Conservation (phyloP, 2,329 filamentous ascomycete genomes). For the Aureobasidium namibiae region DNA sequence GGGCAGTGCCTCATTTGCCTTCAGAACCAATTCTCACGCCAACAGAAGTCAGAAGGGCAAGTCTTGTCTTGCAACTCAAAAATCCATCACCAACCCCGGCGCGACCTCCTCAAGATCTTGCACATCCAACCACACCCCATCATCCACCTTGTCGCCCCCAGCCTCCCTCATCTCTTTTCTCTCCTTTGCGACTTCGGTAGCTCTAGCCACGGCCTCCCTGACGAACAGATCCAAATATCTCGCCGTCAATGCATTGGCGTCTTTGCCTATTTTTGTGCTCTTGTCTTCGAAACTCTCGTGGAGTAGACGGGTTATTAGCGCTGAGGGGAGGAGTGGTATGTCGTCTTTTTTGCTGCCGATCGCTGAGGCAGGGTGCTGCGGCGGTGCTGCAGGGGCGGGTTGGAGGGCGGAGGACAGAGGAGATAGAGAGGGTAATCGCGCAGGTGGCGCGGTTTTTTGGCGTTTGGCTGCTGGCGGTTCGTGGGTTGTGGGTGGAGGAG, state of each 20-base stretch:
- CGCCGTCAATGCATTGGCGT: constrained; percentile 67
- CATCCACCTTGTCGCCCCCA: constrained; percentile 16
- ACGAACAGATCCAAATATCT: constrained; percentile 91
- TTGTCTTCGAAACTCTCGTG: constrained; percentile 69
- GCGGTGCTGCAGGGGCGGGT: not conserved
- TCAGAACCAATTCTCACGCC: too few relatives aligned
- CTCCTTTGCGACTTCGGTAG: constrained; percentile 58
- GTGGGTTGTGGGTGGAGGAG: not conserved
- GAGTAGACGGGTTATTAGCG: constrained; percentile 67
- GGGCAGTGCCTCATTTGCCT: too few relatives aligned
- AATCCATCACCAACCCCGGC: constrained; percentile 73
- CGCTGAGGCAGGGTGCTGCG: not conserved
- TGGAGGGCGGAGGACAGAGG: not conserved
- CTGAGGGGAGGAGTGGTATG: constrained; percentile 53
- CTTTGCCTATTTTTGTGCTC: constrained; percentile 63
- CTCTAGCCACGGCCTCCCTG: constrained; percentile 74
- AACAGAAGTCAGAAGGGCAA: too few relatives aligned
- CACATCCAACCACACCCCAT: constrained; percentile 49
- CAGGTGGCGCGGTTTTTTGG: not conserved
- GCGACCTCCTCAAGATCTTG: constrained; percentile 85
- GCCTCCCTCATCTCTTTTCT: constrained; percentile 26
- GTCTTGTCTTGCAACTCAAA: too few relatives aligned
- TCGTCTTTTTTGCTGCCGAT: constrained; percentile 15
- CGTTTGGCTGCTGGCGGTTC: constrained; percentile 2
- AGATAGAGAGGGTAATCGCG: not conserved